Evolutionary conservation across 192 early-diverging fungal genomes (phyloP).

Genomic region (Backusella tarrabulga): DNA sequence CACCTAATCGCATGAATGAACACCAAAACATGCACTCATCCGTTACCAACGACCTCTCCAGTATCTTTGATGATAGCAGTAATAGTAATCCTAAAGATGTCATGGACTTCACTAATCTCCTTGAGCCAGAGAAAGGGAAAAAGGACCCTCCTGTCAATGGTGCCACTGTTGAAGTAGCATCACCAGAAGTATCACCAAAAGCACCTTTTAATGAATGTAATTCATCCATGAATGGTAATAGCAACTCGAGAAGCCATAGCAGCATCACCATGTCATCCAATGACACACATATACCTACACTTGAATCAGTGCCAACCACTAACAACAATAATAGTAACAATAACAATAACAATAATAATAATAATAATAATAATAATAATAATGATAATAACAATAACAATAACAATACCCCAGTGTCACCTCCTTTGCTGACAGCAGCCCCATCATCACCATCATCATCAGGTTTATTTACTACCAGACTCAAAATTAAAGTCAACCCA

Average conservation of each 20-base stretch:
- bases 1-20: neutral
- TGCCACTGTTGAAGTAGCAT: no score
- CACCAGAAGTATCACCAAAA: no score
- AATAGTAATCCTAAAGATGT: neutral
- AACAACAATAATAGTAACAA: neutral
- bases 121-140: neutral
- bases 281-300: neutral
- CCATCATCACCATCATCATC: neutral
- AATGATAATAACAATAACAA: no score
- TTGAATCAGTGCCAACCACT: neutral
- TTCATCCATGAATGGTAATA: neutral
- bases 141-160: no score
- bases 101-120: neutral
- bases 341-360: no score
- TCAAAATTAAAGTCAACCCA: neutral
- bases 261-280: neutral
- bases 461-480: neutral
- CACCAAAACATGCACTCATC: neutral
- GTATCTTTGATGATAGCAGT: neutral
- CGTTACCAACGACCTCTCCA: neutral
- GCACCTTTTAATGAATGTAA: no score
- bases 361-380: no score
- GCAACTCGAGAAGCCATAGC: neutral
- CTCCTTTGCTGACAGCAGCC: neutral
- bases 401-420: no score